A percentile compares a stretch with the other conserved stretches of the same genome.
phyloP scores from a whole-genome alignment of 768 basidiomycete species.

The Pholiota conissans region DNA sequence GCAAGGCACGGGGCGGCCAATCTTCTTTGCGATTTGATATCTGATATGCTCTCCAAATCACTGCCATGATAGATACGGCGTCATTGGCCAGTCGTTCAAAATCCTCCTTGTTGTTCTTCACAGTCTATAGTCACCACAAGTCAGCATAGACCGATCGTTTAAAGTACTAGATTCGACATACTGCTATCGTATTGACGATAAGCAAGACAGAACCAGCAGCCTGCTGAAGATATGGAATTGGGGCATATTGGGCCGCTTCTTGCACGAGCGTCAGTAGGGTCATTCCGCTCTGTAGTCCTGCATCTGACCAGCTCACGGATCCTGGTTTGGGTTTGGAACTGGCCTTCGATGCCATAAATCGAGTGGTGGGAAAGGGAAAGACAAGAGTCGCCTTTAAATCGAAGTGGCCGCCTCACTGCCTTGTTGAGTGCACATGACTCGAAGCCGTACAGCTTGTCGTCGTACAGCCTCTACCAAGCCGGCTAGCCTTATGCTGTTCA shows the following conservation, averaged over 20 bases:
- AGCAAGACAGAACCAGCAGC: slow-evolving; percentile 16
- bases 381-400: too few species aligned
- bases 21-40: slow-evolving; percentile 1
- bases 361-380: too few species aligned
- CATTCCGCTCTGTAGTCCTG: slow-evolving; percentile 3
- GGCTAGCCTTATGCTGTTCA: too few species aligned
- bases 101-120: slow-evolving; percentile 18
- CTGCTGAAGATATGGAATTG: slow-evolving; percentile 18
- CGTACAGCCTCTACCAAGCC: too few species aligned
- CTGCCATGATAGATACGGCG: slow-evolving; percentile 9
- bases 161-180: too few species aligned
- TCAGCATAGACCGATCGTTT: background rate
- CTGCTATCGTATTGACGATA: slow-evolving; percentile 17
- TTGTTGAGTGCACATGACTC: too few species aligned
- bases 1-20: slow-evolving; percentile 14
- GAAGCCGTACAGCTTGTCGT: too few species aligned
- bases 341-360: background rate
- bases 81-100: slow-evolving; percentile 14
- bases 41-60: slow-evolving; percentile 13
- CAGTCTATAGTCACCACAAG: background rate
- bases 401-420: too few species aligned
- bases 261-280: slow-evolving; percentile 9
- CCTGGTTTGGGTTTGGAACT: background rate
- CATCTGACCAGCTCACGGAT: background rate
- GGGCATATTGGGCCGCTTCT: slow-evolving; percentile 14